These are phyloP conservation scores for Fomitopsis pinicola DNA, from an alignment of 1,284 basidiomycete genomes.

Conservation along the genomic window DNA sequence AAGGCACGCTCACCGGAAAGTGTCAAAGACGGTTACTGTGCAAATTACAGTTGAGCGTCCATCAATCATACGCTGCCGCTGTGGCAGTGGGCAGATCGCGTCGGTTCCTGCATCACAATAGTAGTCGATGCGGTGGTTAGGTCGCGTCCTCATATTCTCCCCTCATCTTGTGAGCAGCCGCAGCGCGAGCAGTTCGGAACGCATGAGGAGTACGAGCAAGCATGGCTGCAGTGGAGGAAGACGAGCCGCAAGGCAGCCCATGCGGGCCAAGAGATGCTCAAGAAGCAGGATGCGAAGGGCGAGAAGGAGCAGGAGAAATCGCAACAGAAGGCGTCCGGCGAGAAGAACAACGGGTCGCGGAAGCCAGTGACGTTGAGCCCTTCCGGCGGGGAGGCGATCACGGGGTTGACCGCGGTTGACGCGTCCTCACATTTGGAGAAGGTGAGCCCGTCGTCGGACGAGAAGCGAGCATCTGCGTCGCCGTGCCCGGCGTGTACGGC, in stretches of 20 bases:
- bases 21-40: too few species aligned
- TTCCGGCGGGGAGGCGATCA: neutral
- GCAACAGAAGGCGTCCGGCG: neutral
- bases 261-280: neutral
- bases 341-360: neutral
- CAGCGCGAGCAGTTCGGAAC: neutral
- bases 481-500: neutral
- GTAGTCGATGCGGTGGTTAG: too few species aligned
- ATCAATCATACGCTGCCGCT: too few species aligned
- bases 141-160: too few species aligned
- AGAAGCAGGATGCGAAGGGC: neutral
- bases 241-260: neutral
- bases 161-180: too few species aligned
- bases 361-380: neutral
- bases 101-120: too few species aligned
- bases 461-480: neutral
- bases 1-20: too few species aligned
- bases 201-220: neutral
- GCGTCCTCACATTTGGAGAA: neutral
- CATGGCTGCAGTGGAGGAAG: neutral
- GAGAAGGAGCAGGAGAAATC: too few species aligned
- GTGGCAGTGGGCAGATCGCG: too few species aligned
- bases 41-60: too few species aligned
- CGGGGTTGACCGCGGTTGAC: neutral
- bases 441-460: neutral